Evolutionary conservation across 306 rosid genomes (phyloP).

Genomic region (Canavalia ensiformis): DNA sequence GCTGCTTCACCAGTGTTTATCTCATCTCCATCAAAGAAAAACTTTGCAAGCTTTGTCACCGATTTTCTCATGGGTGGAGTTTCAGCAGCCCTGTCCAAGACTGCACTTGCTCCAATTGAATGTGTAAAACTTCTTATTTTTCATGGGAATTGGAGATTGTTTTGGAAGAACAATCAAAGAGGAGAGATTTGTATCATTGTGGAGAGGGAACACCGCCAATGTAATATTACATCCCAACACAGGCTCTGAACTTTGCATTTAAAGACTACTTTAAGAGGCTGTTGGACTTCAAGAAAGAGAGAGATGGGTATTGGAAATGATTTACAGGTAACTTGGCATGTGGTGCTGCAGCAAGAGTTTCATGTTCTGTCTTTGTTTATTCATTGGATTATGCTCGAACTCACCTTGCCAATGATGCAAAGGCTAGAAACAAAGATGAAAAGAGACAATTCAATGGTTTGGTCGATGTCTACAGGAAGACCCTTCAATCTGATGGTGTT

Average conservation of each 20-base stretch:
- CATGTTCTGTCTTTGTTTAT: constrained; percentile 73
- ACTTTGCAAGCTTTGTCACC: constrained; percentile 57
- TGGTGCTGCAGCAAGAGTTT: constrained; percentile 86
- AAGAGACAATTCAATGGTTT: constrained; percentile 85
- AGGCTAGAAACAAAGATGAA: constrained; percentile 73
- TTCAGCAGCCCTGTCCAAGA: constrained; percentile 83
- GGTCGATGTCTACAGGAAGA: constrained; percentile 81
- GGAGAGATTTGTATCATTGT: constrained; percentile 64
- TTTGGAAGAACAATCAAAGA: constrained; percentile 70
- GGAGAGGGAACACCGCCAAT: constrained; percentile 82
- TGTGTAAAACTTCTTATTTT: constrained; percentile 79
- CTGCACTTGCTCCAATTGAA: constrained; percentile 82
- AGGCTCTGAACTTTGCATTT: constrained; percentile 86
- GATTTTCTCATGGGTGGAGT: constrained; percentile 90
- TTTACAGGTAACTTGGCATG: constrained; percentile 81
- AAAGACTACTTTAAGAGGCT: constrained; percentile 83
- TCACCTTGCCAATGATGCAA: constrained; percentile 77
- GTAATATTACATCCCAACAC: constrained; percentile 85
- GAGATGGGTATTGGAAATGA: constrained; percentile 89
- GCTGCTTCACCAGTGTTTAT: constrained; percentile 64
- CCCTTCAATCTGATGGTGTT: constrained; percentile 71
- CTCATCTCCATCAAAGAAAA: constrained; percentile 73
- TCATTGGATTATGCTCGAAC: constrained; percentile 87
- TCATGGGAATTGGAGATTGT: constrained; percentile 80
- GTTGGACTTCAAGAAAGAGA: constrained; percentile 79